These are phyloP conservation scores for Hordeum pubiflorum DNA, from an alignment of 202 grass and related monocot genomes.

Conservation along the genomic window DNA sequence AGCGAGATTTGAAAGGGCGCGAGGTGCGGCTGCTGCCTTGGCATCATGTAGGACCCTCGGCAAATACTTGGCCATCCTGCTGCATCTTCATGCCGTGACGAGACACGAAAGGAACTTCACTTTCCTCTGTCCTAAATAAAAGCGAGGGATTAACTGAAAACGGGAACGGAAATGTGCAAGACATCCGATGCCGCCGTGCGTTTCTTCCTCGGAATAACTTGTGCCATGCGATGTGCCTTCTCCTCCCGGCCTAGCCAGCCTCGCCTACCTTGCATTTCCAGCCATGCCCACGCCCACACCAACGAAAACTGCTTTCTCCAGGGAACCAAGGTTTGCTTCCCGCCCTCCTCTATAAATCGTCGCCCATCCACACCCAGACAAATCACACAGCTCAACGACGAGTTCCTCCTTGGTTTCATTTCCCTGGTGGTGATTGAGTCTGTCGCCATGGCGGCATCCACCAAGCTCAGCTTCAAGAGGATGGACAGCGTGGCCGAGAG, in stretches of 20 bases:
- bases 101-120: not conserved
- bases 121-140: not conserved
- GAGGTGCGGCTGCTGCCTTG: too few relatives aligned
- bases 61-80: too few relatives aligned
- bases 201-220: constrained; percentile 82
- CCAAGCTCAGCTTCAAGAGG: constrained; percentile 69
- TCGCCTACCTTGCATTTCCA: constrained; percentile 33
- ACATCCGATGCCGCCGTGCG: constrained; percentile 28
- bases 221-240: constrained; percentile 53
- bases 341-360: constrained; percentile 44
- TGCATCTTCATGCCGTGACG: not conserved
- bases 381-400: not conserved
- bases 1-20: too few relatives aligned
- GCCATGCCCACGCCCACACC: constrained; percentile 2
- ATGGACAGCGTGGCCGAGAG: constrained; percentile 70
- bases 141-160: not conserved
- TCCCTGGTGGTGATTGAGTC: not conserved
- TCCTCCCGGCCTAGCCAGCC: constrained; percentile 17
- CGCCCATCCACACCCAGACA: constrained; percentile 5
- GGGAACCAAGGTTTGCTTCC: not conserved
- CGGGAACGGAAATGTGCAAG: not conserved
- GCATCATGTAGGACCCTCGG: too few relatives aligned
- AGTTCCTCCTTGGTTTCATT: not conserved
- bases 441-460: constrained; percentile 36
- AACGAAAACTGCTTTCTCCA: constrained; percentile 25